Evolutionary conservation across 352 stramenopile species (phyloP).

Genomic region (Aphanomyces euteiches): DNA sequence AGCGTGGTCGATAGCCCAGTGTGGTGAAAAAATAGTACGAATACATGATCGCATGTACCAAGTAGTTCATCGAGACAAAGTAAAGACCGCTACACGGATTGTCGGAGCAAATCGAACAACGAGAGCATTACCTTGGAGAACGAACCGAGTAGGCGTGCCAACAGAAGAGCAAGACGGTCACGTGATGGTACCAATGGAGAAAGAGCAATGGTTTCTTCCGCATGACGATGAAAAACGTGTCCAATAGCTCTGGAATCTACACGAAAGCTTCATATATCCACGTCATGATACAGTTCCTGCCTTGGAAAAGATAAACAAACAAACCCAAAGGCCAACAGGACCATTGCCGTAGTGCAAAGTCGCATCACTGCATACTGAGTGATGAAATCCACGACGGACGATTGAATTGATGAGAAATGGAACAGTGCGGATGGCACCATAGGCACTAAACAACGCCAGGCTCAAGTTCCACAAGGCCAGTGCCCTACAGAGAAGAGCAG

Average conservation of each 20-base stretch:
- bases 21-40: constrained; percentile 93
- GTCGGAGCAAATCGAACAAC: neutral
- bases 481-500: constrained; percentile 36
- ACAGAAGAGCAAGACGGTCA: constrained; percentile 97
- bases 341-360: constrained; percentile 67
- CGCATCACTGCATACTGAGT: constrained; percentile 73
- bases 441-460: constrained; percentile 73
- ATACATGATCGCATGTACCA: constrained; percentile 97
- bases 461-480: constrained; percentile 77
- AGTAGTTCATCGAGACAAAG: constrained; percentile 98
- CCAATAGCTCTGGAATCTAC: constrained; percentile 87
- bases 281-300: neutral
- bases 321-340: constrained; percentile 71
- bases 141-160: constrained; percentile 95
- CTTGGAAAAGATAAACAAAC: constrained; percentile 87
- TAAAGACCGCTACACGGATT: constrained; percentile 75
- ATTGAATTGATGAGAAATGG: constrained; percentile 85
- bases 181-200: constrained; percentile 98
- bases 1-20: constrained; percentile 66
- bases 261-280: neutral
- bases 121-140: constrained; percentile 44
- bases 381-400: constrained; percentile 70
- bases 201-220: constrained; percentile 97
- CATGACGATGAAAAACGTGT: constrained; percentile 97
- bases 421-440: constrained; percentile 64